Evolutionary conservation across 306 rosid species (phyloP), one percentile per base, ranked within the genome.

Genomic region (Cercis canadensis): DNA sequence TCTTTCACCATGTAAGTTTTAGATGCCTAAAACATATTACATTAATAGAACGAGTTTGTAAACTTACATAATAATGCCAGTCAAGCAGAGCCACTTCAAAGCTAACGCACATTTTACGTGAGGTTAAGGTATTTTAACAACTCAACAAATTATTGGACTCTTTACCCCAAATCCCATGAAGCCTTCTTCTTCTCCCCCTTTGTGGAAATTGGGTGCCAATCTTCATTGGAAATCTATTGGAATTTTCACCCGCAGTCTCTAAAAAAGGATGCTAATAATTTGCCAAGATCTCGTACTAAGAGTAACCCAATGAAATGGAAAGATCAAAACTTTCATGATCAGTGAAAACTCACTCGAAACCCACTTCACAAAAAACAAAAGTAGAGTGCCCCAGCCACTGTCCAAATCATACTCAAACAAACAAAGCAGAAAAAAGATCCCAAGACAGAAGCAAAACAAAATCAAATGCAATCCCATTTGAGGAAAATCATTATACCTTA

Each of bases 401-500:
- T 47, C 70, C 36, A 7, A 78, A 62, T 34, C 60, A 67, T 58
- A 46, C 32, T 17, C 82, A 45, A 65, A 4, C 53, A 44, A 72
- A 46, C 33, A 33, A 11, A 68, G 13, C 49, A 21, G 18, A 69
- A 49, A 82, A 62, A 2, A 29, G 36, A 29, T 32, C 62, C 52
- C 24, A 69, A 14, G 12, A 17, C 40, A 43, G 24, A 18, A 69
- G 31, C 29, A 9, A 13, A 21, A 34, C 32, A 71, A 34, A 63
- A 55, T 5, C 34, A 57, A 8, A 75, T 57, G 19, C 62, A 70
- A 74, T 17, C 81, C 69, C 75, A 67, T 69, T 50, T 21, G 60
- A 39, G 45, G 0, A 32, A 39, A 69, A 64, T 7, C 60, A 69
- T 11, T 7, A 62, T 17, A 88, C 97, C 97, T 88, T 81, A 74